Conservation (phyloP, 306 rosid species). For the Casuarina cunninghamiana region DNA sequence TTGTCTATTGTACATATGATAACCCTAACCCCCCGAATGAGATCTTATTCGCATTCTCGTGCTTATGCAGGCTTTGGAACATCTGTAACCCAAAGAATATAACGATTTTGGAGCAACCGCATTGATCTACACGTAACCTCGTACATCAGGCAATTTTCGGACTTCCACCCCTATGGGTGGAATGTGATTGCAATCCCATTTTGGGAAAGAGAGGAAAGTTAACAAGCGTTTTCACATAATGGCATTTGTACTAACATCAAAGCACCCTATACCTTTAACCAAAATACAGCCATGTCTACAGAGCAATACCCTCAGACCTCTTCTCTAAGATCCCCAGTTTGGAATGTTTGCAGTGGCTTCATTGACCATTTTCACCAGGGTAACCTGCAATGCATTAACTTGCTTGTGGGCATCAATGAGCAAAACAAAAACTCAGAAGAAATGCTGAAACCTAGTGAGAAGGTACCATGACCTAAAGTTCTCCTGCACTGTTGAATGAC, state of each 20-base stretch:
- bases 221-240: neutral
- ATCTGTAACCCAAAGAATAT: too few species aligned
- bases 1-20: too few species aligned
- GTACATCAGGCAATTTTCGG: neutral
- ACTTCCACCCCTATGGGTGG: neutral
- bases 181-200: neutral
- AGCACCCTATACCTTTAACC: too few species aligned
- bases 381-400: conserved; percentile 55
- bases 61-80: too few species aligned
- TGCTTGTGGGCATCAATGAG: conserved; percentile 6
- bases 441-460: neutral
- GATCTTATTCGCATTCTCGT: too few species aligned
- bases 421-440: neutral
- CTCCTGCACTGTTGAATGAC: neutral
- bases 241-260: conserved; percentile 12
- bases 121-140: neutral
- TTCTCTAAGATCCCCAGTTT: conserved; percentile 62
- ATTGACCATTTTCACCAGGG: conserved; percentile 86
- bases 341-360: conserved; percentile 87
- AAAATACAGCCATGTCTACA: neutral
- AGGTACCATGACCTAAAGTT: neutral
- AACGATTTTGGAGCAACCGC: neutral
- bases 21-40: too few species aligned
- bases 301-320: conserved; percentile 1
- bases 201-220: neutral